These are phyloP conservation scores for Alternaria burnsii DNA, from an alignment of 2,329 filamentous ascomycete genomes.

Conservation along the genomic window DNA sequence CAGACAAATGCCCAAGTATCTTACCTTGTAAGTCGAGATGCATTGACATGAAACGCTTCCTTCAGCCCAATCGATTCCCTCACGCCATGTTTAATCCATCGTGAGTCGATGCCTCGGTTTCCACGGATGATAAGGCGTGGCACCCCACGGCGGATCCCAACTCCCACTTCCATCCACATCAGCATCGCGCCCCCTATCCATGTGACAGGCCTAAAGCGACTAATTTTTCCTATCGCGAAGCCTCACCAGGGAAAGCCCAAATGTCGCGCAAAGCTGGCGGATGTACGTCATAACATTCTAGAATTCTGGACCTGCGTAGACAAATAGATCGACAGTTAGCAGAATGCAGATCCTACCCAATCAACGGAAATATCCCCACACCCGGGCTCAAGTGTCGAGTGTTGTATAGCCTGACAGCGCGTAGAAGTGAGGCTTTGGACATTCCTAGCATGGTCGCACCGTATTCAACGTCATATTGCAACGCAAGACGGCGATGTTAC, in stretches of 20 bases:
- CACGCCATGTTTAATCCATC: neutral
- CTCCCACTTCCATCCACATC: constrained; percentile 12
- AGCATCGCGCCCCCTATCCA: constrained; percentile 12
- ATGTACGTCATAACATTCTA: constrained; percentile 24
- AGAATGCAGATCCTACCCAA: constrained; percentile 15
- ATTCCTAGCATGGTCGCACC: constrained; percentile 14
- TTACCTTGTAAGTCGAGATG: neutral
- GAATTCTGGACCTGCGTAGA: constrained; percentile 26
- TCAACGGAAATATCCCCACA: constrained; percentile 2
- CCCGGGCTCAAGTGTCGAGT: constrained; percentile 1
- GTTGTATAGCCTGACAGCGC: neutral
- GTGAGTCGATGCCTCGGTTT: neutral
- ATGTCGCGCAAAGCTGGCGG: constrained; percentile 11
- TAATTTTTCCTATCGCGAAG: constrained; percentile 14
- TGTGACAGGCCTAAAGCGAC: constrained; percentile 14
- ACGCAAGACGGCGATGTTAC: constrained; percentile 14
- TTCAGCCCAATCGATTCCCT: constrained; percentile 1
- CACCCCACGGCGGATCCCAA: constrained; percentile 24
- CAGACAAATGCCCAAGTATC: neutral
- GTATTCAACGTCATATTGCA: constrained; percentile 8
- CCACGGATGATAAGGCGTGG: constrained; percentile 21
- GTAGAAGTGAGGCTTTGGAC: constrained; percentile 24
- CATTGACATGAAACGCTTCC: constrained; percentile 5
- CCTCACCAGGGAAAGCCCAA: constrained; percentile 2
- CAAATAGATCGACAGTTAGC: constrained; percentile 31